Percentiles rank a stretch among this genome's conserved stretches.
phyloP scores from a whole-genome alignment of 139 green algal genomes.

The Chlamydomonas asymmetrica region DNA sequence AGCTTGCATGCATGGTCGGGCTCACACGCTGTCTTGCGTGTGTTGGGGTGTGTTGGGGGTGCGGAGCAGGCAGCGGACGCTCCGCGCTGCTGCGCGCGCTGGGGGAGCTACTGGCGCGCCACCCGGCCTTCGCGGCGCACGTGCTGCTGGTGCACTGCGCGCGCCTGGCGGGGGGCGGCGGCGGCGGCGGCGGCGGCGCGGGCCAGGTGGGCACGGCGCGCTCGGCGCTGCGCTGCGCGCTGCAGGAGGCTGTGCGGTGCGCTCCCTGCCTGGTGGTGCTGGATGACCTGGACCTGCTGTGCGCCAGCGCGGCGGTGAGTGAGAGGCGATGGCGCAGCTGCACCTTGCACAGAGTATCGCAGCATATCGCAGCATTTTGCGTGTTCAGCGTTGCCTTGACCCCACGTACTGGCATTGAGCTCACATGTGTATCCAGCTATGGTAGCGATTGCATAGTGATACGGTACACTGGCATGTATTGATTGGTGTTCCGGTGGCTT shows the following conservation, averaged over 20 bases:
- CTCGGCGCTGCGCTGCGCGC: constrained; percentile 25
- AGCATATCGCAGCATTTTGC: too few relatives aligned
- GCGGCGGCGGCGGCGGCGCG: neutral
- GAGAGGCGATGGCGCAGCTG: too few relatives aligned
- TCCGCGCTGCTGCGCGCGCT: constrained; percentile 44
- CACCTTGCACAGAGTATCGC: too few relatives aligned
- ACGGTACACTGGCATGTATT: too few relatives aligned
- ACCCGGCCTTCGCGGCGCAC: constrained; percentile 34
- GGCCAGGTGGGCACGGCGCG: neutral
- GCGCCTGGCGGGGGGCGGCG: constrained; percentile 40
- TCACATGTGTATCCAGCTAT: too few relatives aligned
- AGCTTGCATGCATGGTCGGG: too few relatives aligned
- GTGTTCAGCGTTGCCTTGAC: too few relatives aligned
- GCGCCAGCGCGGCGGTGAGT: constrained; percentile 27
- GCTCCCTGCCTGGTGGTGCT: constrained; percentile 78
- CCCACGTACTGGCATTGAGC: too few relatives aligned
- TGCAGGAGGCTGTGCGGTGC: constrained; percentile 52
- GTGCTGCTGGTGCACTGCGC: constrained; percentile 54
- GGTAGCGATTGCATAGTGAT: too few relatives aligned
- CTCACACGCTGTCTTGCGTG: too few relatives aligned
- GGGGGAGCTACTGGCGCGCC: constrained; percentile 21
- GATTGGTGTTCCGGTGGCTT: too few relatives aligned
- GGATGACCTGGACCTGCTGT: constrained; percentile 81
- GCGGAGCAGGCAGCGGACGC: constrained; percentile 56
- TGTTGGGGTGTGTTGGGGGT: too few relatives aligned